Conservation (phyloP, 2,329 filamentous ascomycete genomes). For the Colletotrichum sidae region DNA sequence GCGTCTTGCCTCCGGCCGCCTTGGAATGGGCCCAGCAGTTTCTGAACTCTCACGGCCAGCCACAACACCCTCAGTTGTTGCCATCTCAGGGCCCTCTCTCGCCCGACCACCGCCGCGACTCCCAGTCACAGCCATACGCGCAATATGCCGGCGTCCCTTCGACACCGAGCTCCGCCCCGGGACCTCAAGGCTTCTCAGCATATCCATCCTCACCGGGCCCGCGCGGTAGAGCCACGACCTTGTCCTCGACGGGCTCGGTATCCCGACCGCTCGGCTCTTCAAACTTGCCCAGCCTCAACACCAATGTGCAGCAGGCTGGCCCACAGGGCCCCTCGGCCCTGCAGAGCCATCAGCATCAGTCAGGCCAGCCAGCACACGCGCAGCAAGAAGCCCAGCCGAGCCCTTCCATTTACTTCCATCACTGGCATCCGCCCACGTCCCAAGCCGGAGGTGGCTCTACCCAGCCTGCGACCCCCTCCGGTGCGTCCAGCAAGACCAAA, state of each 20-base stretch:
- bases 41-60: conserved; percentile 62
- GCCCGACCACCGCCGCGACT: conserved; percentile 67
- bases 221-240: conserved; percentile 62
- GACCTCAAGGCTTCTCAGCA: conserved; percentile 53
- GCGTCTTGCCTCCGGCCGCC: conserved; percentile 68
- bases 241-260: conserved; percentile 52
- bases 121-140: conserved; percentile 55
- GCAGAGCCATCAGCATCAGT: conserved; percentile 55
- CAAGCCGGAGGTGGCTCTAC: conserved; percentile 70
- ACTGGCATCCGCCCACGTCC: conserved; percentile 86
- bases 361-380: conserved; percentile 64
- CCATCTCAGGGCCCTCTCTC: conserved; percentile 62
- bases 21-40: conserved; percentile 78
- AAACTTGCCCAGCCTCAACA: conserved; percentile 58
- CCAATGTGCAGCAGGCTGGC: conserved; percentile 54
- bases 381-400: conserved; percentile 75
- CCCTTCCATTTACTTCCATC: conserved; percentile 88
- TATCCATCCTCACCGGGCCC: conserved; percentile 62
- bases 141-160: conserved; percentile 58
- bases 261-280: conserved; percentile 51
- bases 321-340: conserved; percentile 48
- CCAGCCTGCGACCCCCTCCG: conserved; percentile 79
- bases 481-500: conserved; percentile 70
- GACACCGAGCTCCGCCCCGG: conserved; percentile 55
- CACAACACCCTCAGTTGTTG: conserved; percentile 63